These are phyloP conservation scores for Phialocephala subalpina DNA, from an alignment of 2,329 filamentous ascomycete species.

Conservation along the genomic window DNA sequence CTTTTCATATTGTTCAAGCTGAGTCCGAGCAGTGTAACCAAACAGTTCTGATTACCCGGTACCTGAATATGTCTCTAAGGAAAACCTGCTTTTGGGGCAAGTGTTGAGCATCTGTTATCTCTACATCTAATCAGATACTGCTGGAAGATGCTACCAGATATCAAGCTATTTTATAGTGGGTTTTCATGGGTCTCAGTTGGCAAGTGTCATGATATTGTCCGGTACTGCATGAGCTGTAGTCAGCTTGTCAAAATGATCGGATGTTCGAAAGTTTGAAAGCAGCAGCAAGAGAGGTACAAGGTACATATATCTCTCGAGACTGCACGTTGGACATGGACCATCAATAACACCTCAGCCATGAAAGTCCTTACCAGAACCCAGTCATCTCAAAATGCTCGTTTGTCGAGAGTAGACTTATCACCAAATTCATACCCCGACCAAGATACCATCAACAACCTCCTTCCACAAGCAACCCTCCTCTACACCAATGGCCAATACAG, in stretches of 20 bases:
- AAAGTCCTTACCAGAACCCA: neutral
- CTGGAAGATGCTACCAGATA: neutral
- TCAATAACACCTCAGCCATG: neutral
- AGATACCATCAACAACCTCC: neutral
- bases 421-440: neutral
- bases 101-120: neutral
- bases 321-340: neutral
- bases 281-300: neutral
- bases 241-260: neutral
- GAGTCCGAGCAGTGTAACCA: no score
- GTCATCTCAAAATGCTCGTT: neutral
- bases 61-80: neutral
- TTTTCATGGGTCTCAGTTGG: conserved; percentile 2
- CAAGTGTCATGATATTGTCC: neutral
- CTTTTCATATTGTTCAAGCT: no score
- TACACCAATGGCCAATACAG: conserved; percentile 23
- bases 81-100: neutral
- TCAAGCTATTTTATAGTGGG: conserved; percentile 6
- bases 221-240: neutral
- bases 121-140: neutral
- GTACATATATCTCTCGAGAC: neutral
- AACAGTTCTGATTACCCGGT: neutral
- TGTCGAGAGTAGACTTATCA: neutral
- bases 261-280: neutral
- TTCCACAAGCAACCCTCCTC: neutral